Evolutionary conservation across 805 yeast species (phyloP).

Genomic region (Lipomyces sp.): DNA sequence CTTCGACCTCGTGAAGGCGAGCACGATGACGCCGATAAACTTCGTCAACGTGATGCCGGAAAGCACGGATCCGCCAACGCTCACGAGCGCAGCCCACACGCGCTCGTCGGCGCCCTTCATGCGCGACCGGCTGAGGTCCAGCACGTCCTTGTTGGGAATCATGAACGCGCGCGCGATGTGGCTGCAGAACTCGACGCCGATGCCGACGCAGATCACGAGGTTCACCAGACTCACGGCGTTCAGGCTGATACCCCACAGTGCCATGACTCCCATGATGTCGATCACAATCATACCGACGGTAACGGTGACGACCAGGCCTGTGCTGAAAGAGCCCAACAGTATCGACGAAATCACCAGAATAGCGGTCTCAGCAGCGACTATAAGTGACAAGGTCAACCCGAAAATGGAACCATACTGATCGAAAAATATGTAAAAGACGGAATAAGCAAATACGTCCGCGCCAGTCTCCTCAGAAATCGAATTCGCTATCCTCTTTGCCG

Average conservation of each 20-base stretch:
- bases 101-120: conserved; percentile 37
- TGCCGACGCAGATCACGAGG: conserved; percentile 84
- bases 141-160: conserved; percentile 41
- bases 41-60: conserved; percentile 90
- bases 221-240: conserved; percentile 91
- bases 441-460: conserved; percentile 75
- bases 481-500: conserved; percentile 62
- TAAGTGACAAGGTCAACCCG: conserved; percentile 52
- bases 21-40: conserved; percentile 77
- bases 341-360: conserved; percentile 54
- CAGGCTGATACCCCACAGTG: conserved; percentile 66
- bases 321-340: conserved; percentile 62
- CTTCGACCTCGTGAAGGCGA: conserved; percentile 82
- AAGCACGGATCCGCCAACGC: conserved; percentile 86
- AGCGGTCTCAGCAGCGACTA: conserved; percentile 51
- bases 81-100: conserved; percentile 57
- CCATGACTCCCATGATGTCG: conserved; percentile 79
- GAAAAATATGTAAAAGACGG: conserved; percentile 89
- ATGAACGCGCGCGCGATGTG: conserved; percentile 81
- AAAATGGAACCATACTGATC: conserved; percentile 78
- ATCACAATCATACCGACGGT: conserved; percentile 64
- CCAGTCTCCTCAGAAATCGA: conserved; percentile 45
- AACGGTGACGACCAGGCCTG: conserved; percentile 53
- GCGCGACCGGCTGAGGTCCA: conserved; percentile 32
- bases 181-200: conserved; percentile 89